Evolutionary conservation across 305 asterid species (phyloP).

Genomic region (Ilex paraguariensis): DNA sequence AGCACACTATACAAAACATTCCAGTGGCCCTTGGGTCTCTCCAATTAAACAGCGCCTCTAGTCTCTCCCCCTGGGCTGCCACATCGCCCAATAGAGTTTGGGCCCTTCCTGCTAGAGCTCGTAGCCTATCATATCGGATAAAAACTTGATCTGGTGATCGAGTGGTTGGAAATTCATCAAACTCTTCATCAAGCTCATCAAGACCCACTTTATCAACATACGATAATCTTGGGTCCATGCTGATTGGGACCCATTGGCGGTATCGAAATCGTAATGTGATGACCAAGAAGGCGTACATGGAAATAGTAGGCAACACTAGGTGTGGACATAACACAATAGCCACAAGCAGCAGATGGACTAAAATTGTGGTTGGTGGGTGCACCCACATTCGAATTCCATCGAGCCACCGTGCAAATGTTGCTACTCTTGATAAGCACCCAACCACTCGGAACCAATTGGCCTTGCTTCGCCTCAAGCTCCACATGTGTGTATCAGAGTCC

Average conservation of each 20-base stretch:
- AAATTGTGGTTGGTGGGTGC: constrained; percentile 59
- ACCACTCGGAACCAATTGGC: constrained; percentile 82
- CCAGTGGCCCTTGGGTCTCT: constrained; percentile 81
- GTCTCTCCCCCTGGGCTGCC: constrained; percentile 84
- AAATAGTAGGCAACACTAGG: constrained; percentile 54
- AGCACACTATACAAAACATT: constrained; percentile 56
- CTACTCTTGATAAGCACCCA: constrained; percentile 62
- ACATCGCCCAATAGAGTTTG: constrained; percentile 76
- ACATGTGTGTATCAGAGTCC: constrained; percentile 72
- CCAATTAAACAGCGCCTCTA: constrained; percentile 89
- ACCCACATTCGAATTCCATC: constrained; percentile 65
- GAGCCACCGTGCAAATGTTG: constrained; percentile 54
- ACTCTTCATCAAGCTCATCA: constrained; percentile 83
- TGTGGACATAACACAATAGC: constrained; percentile 72
- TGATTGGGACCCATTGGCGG: constrained; percentile 45
- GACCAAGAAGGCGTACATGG: constrained; percentile 63
- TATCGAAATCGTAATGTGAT: constrained; percentile 44
- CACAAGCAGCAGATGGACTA: constrained; percentile 52
- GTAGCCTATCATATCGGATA: constrained; percentile 56
- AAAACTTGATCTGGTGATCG: constrained; percentile 55
- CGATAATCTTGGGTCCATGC: constrained; percentile 64
- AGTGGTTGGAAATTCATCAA: constrained; percentile 65
- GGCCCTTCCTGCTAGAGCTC: constrained; percentile 80
- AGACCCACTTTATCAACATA: constrained; percentile 55
- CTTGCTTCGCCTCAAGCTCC: constrained; percentile 96